Evolutionary conservation across 306 rosid species (phyloP).

Genomic region (Amphicarpaea edgeworthii): DNA sequence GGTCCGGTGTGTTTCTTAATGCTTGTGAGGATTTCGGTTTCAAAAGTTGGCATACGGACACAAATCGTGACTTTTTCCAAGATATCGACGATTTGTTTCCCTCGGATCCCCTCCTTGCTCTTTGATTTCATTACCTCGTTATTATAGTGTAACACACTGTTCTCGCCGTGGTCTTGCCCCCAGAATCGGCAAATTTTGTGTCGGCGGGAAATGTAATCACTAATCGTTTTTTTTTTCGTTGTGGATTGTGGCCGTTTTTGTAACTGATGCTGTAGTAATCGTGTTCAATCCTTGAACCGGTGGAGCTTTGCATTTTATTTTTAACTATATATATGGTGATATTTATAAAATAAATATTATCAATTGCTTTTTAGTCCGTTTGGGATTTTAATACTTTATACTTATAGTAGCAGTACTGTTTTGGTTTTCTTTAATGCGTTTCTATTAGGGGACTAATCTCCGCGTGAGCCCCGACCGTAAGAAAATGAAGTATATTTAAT

Average conservation of each 20-base stretch:
- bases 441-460: not conserved
- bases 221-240: not conserved
- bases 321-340: not conserved
- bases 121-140: constrained; percentile 37
- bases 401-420: too few relatives aligned
- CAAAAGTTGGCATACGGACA: constrained; percentile 33
- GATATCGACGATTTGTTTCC: constrained; percentile 85
- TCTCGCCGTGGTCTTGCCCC: constrained; percentile 46
- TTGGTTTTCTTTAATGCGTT: not conserved
- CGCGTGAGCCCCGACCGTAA: not conserved
- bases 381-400: too few relatives aligned
- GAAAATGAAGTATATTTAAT: too few relatives aligned
- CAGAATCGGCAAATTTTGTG: constrained; percentile 59
- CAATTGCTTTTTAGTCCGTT: not conserved
- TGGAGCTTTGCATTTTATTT: not conserved
- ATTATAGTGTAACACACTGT: not conserved
- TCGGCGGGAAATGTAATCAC: constrained; percentile 49
- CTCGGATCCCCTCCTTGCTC: constrained; percentile 71
- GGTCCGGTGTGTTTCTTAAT: constrained; percentile 41
- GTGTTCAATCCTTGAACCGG: not conserved
- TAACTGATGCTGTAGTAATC: constrained; percentile 15
- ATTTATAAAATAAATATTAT: too few relatives aligned
- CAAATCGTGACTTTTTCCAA: constrained; percentile 75
- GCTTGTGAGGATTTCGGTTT: constrained; percentile 53
- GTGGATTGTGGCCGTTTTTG: not conserved